A percentile compares a stretch with the other conserved stretches of the same genome.
Evolutionary conservation across 345 rosid genomes (phyloP).

Genomic region (Acer negundo): DNA sequence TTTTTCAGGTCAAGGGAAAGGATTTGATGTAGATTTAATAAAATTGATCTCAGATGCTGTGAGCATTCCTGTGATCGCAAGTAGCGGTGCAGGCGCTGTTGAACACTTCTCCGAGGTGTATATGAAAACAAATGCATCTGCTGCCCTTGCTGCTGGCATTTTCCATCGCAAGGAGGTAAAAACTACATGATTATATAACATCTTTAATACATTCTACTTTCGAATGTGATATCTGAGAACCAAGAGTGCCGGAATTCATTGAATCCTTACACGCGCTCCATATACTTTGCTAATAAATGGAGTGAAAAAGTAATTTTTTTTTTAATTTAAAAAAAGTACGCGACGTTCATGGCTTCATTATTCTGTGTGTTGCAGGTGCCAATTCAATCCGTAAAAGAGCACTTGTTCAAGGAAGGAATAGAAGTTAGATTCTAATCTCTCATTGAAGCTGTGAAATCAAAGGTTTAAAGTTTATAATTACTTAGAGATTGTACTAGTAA

Average conservation of each 20-base stretch:
- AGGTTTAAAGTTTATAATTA: neutral
- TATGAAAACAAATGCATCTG: conserved; percentile 78
- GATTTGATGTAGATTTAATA: conserved; percentile 76
- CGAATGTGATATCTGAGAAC: neutral
- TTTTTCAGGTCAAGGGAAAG: conserved; percentile 93
- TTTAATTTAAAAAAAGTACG: neutral
- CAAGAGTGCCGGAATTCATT: neutral
- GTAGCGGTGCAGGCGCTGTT: conserved; percentile 90
- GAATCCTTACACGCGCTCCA: neutral
- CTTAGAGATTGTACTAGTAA: neutral
- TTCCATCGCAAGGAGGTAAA: conserved; percentile 95
- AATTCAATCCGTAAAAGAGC: conserved; percentile 71
- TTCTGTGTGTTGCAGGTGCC: conserved; percentile 66
- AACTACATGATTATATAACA: neutral
- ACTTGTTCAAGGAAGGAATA: conserved; percentile 59
- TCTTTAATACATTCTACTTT: neutral
- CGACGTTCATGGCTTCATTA: neutral
- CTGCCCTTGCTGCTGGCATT: conserved; percentile 97
- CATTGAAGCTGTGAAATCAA: neutral
- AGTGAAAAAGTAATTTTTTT: neutral
- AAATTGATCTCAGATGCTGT: conserved; percentile 88
- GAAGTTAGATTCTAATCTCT: conserved; percentile 69
- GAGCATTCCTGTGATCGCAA: conserved; percentile 92
- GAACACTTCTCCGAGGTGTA: conserved; percentile 90
- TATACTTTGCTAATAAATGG: neutral